Percentiles rank a stretch among this genome's conserved stretches.
These are phyloP conservation scores for Alloteropsis semialata DNA, from an alignment of 176 grass and related monocot genomes.

Conservation along the genomic window DNA sequence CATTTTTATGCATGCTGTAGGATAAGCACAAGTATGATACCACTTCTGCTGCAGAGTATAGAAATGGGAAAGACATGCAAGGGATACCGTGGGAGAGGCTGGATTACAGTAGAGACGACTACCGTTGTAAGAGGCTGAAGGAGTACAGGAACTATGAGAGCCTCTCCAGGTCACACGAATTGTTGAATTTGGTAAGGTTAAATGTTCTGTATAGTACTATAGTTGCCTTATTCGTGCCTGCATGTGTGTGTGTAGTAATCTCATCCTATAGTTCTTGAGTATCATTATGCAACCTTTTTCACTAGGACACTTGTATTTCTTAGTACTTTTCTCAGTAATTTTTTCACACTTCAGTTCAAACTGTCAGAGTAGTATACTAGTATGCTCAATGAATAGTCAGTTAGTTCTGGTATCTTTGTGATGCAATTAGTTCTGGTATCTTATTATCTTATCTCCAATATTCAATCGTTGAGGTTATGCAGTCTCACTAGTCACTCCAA, in stretches of 20 bases:
- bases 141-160: conserved; percentile 57
- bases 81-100: conserved; percentile 66
- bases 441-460: neutral
- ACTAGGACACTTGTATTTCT: neutral
- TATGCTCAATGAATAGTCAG: neutral
- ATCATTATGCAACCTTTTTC: neutral
- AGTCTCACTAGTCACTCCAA: neutral
- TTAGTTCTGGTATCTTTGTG: neutral
- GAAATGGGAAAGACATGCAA: conserved; percentile 54
- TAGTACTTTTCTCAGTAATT: neutral
- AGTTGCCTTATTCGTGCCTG: neutral
- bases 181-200: conserved; percentile 19
- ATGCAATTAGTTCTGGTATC: neutral
- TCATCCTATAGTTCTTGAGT: too few relatives aligned
- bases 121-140: conserved; percentile 53
- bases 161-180: conserved; percentile 13
- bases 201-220: neutral
- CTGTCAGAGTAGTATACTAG: neutral
- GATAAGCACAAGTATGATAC: conserved; percentile 16
- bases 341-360: neutral
- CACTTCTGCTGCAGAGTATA: conserved; percentile 32
- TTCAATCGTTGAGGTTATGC: neutral
- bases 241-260: too few relatives aligned
- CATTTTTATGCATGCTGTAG: neutral
- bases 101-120: conserved; percentile 41